Conservation (phyloP, 345 rosid species). For the Angophora floribunda region DNA sequence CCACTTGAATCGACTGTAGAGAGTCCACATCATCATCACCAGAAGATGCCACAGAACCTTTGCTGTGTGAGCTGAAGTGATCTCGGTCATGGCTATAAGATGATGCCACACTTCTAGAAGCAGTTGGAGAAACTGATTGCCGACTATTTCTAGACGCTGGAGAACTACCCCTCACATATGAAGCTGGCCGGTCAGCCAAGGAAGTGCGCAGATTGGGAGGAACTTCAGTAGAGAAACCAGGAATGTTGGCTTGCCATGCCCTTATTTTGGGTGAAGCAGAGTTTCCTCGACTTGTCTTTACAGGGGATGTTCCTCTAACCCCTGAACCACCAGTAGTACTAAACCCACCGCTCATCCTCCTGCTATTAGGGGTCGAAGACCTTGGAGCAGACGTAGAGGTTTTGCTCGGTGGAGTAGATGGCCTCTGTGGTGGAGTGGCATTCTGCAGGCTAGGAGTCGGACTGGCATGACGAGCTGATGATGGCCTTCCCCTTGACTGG, state of each 20-base stretch:
- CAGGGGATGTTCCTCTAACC: conserved; percentile 74
- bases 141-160: conserved; percentile 90
- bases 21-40: conserved; percentile 87
- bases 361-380: conserved; percentile 72
- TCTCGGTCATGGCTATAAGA: conserved; percentile 89
- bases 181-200: conserved; percentile 80
- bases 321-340: conserved; percentile 24
- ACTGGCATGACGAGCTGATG: conserved; percentile 70
- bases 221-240: conserved; percentile 92
- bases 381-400: conserved; percentile 50
- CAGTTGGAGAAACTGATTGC: conserved; percentile 94
- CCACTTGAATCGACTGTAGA: conserved; percentile 44
- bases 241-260: conserved; percentile 88
- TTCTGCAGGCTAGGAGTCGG: conserved; percentile 42
- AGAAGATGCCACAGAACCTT: conserved; percentile 86
- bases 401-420: conserved; percentile 74
- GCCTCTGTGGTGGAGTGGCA: conserved; percentile 53
- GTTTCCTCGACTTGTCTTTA: conserved; percentile 60
- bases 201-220: conserved; percentile 99
- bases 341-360: conserved; percentile 63
- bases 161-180: conserved; percentile 94
- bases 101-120: conserved; percentile 83
- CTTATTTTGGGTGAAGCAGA: conserved; percentile 87
- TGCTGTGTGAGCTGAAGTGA: conserved; percentile 68
- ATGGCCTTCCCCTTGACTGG: conserved; percentile 78